A percentile compares a stretch with the other conserved stretches of the same genome.
These are phyloP conservation scores for Sporisorium exsertum DNA, from an alignment of 1,284 basidiomycete genomes.

Conservation along the genomic window DNA sequence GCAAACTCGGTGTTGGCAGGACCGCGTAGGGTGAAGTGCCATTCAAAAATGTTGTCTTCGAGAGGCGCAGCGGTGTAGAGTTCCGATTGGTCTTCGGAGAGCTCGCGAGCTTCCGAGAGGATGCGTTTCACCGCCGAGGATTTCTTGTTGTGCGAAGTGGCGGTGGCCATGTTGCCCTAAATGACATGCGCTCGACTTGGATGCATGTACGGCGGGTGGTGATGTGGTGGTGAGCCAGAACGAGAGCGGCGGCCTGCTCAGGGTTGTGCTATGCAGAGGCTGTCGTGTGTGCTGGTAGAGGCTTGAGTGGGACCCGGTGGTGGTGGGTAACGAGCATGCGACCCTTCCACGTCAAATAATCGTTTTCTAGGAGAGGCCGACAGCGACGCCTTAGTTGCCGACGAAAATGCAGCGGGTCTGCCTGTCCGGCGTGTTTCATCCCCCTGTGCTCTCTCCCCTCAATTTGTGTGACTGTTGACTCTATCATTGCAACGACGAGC, in stretches of 20 bases:
- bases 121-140: slow-evolving; percentile 92
- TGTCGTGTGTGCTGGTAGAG: background rate
- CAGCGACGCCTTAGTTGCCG: background rate
- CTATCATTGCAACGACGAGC: background rate
- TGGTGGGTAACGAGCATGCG: background rate
- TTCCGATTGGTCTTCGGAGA: slow-evolving; percentile 81
- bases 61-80: slow-evolving; percentile 88
- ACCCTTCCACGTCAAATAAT: slow-evolving; percentile 1
- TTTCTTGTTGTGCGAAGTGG: slow-evolving; percentile 60
- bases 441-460: too few species aligned
- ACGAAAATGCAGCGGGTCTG: background rate
- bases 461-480: background rate
- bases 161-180: slow-evolving; percentile 32
- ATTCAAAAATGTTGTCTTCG: slow-evolving; percentile 76
- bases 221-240: background rate
- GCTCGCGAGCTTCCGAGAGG: slow-evolving; percentile 92
- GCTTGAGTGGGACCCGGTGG: background rate
- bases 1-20: slow-evolving; percentile 71
- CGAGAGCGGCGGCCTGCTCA: background rate
- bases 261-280: background rate
- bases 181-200: background rate
- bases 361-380: background rate
- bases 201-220: background rate
- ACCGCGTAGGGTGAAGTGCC: slow-evolving; percentile 96
- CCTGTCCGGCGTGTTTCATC: background rate